Evolutionary conservation across 176 grass and related monocot genomes (phyloP).

Genomic region (Bromus sterilis): DNA sequence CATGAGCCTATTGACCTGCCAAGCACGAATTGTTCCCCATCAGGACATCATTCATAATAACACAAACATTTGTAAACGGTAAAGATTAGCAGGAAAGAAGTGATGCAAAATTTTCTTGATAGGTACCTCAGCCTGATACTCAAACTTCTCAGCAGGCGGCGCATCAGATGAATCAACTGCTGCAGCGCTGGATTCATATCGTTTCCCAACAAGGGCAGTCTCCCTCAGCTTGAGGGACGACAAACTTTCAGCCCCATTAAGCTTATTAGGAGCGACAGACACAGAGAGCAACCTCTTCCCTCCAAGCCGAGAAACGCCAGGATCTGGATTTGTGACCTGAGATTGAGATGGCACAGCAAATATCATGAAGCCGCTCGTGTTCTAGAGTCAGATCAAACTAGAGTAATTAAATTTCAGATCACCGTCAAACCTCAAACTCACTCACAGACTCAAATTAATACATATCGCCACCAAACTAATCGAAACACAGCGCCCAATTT

Average conservation of each 20-base stretch:
- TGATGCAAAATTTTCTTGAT: too few relatives aligned
- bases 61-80: neutral
- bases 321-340: conserved; percentile 43
- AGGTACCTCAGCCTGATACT: conserved; percentile 95
- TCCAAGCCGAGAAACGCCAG: conserved; percentile 18
- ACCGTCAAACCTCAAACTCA: neutral
- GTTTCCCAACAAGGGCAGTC: conserved; percentile 28
- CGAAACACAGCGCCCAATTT: neutral
- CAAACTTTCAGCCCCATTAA: neutral
- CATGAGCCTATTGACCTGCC: conserved; percentile 96
- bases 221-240: conserved; percentile 25
- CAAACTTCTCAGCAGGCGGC: conserved; percentile 43
- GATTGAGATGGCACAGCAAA: neutral
- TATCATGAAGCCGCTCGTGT: neutral
- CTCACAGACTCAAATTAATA: neutral
- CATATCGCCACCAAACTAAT: neutral
- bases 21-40: neutral
- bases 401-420: too few relatives aligned
- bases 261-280: conserved; percentile 34
- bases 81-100: neutral
- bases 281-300: conserved; percentile 50
- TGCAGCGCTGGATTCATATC: conserved; percentile 60
- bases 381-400: neutral
- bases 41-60: neutral
- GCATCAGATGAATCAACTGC: conserved; percentile 52